Evolutionary conservation across 345 rosid species (phyloP), one percentile per base, ranked within the genome.

Genomic region (Eucalyptus curtisii): DNA sequence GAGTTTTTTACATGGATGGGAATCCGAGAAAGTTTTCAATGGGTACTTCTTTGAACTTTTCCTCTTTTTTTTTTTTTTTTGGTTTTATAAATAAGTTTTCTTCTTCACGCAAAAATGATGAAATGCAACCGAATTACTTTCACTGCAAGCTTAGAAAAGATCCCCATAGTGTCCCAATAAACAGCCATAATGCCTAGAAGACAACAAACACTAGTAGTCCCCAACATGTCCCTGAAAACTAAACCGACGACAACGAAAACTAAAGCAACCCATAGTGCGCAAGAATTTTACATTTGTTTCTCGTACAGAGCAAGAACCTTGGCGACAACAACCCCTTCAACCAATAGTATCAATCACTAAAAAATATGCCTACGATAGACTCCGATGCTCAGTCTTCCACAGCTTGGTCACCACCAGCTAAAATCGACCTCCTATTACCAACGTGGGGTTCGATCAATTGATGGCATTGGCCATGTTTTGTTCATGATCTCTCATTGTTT

Each of bases 321-420:
- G 4, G 33, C 13, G 6, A 30, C 0, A 1, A 13, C 37, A 6
- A 3, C 4, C 15, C 33, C 1, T 61, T 8, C 5, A 5, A 0
- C 17, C 37, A 30, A 30, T 30, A 61, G 33, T 30, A 30, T 61
- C 68, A 6, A 27, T 25, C n/a, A 59, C 31, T 25, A 12, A 27
- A 24, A 30, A 55, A 59, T 59, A 11, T 2, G 16, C 4, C n/a
- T 59, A 1, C 8, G 12, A 27, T 27, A 3, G 68, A 59, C 71
- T 57, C 64, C n/a, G 10, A n/a, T 64, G 76, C 76, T 64, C 5
- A 20, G 7, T 7, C 22, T 20, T 22, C 42, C 42, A 6, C 14
- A 64, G 17, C 37, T 64, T 64, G 19, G n/a, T n/a, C 37, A 13
- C 9, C 76, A 14, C 10, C 6, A 7, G 6, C 7, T 64, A n/a